Evolutionary conservation across 75 land plant species (phyloP).

Genomic region (Picea glauca): DNA sequence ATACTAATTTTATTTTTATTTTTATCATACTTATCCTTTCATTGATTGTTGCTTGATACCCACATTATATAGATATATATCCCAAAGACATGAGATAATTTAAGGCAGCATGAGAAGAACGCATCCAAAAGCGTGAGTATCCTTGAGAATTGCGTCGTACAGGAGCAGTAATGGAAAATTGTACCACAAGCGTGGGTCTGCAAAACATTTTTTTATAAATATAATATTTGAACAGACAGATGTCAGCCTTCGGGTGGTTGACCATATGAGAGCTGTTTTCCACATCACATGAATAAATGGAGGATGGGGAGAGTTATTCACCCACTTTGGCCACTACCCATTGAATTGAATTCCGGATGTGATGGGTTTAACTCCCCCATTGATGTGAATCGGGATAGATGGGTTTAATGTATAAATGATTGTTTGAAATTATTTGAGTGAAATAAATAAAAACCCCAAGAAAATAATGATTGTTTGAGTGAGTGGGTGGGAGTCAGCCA

Average conservation of each 20-base stretch:
- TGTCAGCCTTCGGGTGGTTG: neutral
- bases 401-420: conserved; percentile 3
- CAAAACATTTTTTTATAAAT: neutral
- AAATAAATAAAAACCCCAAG: neutral
- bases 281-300: neutral
- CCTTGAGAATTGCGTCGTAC: neutral
- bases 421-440: neutral
- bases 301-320: too few relatives aligned
- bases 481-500: neutral
- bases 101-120: neutral
- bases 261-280: neutral
- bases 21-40: too few relatives aligned
- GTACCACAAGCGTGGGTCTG: neutral
- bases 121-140: neutral
- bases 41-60: too few relatives aligned
- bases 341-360: too few relatives aligned
- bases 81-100: neutral
- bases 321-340: too few relatives aligned
- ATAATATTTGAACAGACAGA: neutral
- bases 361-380: too few relatives aligned
- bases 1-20: too few relatives aligned
- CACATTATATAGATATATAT: too few relatives aligned
- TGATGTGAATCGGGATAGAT: too few relatives aligned
- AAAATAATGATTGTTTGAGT: too few relatives aligned
- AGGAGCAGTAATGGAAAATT: neutral